Evolutionary conservation across 2,329 filamentous ascomycete species (phyloP), one percentile per base, ranked within the genome.

Genomic region (Exophiala spinifera): DNA sequence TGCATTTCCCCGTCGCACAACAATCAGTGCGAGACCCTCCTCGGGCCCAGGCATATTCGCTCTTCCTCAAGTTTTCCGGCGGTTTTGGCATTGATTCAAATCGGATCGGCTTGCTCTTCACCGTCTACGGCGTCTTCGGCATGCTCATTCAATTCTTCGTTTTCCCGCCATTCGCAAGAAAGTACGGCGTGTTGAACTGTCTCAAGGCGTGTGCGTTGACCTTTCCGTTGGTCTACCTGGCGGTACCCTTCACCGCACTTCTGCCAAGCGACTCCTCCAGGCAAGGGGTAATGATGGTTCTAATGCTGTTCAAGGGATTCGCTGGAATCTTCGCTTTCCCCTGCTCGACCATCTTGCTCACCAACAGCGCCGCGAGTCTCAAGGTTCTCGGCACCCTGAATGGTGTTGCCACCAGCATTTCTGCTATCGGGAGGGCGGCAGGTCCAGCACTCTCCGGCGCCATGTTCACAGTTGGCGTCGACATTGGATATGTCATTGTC

Each of bases 251-350:
- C 70, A 86, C 86, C 0, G 83, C 85, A 0, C 79, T 96, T 0
- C 72, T 84, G 8, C 76, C 77, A 1, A 71, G 72, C 0, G 65
- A 70, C 10, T 63, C 65, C 1, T 61, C 71, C 1, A 87, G 88
- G 49, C 80, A 87, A 63, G 70, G 74, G 1, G 79, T 68, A 4
- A 75, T 95, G 46, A 78, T 91, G 51, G 55, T 72, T 0, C 73
- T 95, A 34, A 84, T 96, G 76, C 71, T 89, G 39, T 63, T 85
- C 64, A 95, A 95, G 69, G 86, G 87, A 8, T 79, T 88, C 51
- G 82, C 81, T 36, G 84, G 85, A 55, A 94, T 95, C 60, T 86
- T 96, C 65, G 87, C 87, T 1, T 96, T 96, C 68, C 92, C 94
- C 0, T 94, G 89, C 65, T 86, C 82, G 21, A 95, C 89, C 4